phyloP scores from a whole-genome alignment of 148 eudicot genomes.

The Persicaria tinctoria region DNA sequence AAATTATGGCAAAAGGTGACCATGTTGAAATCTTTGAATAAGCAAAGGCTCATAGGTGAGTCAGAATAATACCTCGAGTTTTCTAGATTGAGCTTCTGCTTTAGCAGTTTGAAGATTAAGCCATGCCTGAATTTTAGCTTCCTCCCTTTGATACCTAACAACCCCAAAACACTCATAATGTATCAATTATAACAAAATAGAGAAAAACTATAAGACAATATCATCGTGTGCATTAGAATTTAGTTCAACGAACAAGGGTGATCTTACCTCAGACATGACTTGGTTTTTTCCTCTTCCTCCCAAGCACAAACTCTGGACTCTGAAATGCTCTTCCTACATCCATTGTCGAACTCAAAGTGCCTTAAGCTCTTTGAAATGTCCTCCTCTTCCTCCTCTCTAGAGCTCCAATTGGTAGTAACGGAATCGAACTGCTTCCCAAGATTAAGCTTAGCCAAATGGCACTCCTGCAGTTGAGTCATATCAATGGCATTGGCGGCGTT shows the following conservation, averaged over 20 bases:
- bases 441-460: constrained; percentile 63
- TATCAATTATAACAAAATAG: background rate
- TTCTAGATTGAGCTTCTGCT: constrained; percentile 94
- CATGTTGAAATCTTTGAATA: too few relatives aligned
- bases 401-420: constrained; percentile 55
- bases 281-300: too few relatives aligned
- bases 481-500: constrained; percentile 26
- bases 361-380: constrained; percentile 89
- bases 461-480: constrained; percentile 45
- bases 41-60: too few relatives aligned
- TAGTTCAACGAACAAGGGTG: too few relatives aligned
- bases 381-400: constrained; percentile 90
- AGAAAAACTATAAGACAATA: background rate
- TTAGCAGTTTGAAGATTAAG: constrained; percentile 82
- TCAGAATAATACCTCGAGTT: constrained; percentile 57
- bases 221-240: too few relatives aligned
- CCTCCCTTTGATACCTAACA: constrained; percentile 82
- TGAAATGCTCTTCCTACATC: constrained; percentile 47
- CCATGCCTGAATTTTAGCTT: constrained; percentile 94
- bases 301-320: too few relatives aligned
- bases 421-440: constrained; percentile 48
- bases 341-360: constrained; percentile 63
- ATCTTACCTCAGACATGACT: too few relatives aligned
- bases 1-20: too few relatives aligned
- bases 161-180: constrained; percentile 6